phyloP scores from a whole-genome alignment of 2,329 filamentous ascomycete genomes.

The Fusarium brachygibbosum region DNA sequence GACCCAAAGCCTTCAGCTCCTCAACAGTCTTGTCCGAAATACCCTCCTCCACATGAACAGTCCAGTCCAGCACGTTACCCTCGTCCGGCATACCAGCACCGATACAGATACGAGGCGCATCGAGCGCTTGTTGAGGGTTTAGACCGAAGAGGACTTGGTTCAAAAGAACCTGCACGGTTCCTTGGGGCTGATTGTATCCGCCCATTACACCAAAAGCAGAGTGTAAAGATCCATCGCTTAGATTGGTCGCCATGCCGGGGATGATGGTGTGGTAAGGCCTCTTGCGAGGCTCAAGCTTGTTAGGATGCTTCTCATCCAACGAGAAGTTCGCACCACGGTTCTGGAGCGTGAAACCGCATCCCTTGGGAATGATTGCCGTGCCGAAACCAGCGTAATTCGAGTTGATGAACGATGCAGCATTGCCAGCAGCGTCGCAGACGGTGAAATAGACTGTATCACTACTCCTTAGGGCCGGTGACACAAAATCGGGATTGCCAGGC shows the following conservation, averaged over 20 bases:
- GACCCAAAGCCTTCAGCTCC: conserved; percentile 77
- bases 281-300: conserved; percentile 83
- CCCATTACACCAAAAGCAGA: conserved; percentile 97
- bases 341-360: conserved; percentile 93
- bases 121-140: conserved; percentile 88
- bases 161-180: conserved; percentile 91
- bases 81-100: conserved; percentile 77
- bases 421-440: conserved; percentile 83
- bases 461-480: conserved; percentile 81
- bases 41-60: conserved; percentile 85
- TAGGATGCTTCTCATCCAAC: conserved; percentile 79
- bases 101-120: conserved; percentile 92
- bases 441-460: conserved; percentile 97
- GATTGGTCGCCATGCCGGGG: conserved; percentile 87
- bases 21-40: conserved; percentile 77
- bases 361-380: conserved; percentile 84
- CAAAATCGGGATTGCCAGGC: conserved; percentile 71
- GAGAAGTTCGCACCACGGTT: conserved; percentile 92
- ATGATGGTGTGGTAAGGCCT: conserved; percentile 98
- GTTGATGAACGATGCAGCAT: conserved; percentile 97
- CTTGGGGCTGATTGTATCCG: conserved; percentile 98
- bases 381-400: conserved; percentile 93
- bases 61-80: conserved; percentile 70
- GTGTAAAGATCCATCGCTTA: conserved; percentile 79
- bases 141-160: conserved; percentile 88